These are phyloP conservation scores for Phialophora macrospora DNA, from an alignment of 2,329 filamentous ascomycete genomes.

Conservation along the genomic window DNA sequence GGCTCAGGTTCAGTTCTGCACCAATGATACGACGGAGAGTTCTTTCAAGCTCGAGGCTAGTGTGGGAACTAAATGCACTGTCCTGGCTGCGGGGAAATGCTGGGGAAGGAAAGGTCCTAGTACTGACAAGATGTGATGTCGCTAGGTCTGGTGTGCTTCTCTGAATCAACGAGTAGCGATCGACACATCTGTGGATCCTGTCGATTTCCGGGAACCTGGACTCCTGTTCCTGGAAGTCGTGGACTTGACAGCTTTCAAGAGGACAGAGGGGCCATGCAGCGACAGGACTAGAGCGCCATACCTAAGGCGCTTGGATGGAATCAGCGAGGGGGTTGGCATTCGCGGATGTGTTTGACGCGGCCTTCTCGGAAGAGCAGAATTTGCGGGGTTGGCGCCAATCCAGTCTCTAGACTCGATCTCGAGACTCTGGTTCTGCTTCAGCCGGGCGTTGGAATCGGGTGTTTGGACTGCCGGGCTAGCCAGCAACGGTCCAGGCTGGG, in stretches of 20 bases:
- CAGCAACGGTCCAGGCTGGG: background rate
- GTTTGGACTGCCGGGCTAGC: background rate
- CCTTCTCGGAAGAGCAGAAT: slow-evolving; percentile 32
- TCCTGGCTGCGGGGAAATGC: slow-evolving; percentile 34
- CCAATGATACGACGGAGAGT: slow-evolving; percentile 23
- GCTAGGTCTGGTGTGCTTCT: background rate
- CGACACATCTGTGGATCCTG: background rate
- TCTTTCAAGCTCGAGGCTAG: slow-evolving; percentile 30
- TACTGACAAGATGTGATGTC: slow-evolving; percentile 11
- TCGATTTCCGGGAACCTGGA: background rate
- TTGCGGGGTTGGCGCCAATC: slow-evolving; percentile 34
- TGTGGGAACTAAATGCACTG: slow-evolving; percentile 21
- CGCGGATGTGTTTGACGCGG: slow-evolving; percentile 3
- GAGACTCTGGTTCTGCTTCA: slow-evolving; percentile 12
- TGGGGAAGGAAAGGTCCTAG: slow-evolving; percentile 30
- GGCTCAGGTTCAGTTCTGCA: slow-evolving; percentile 7
- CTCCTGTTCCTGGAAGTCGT: background rate
- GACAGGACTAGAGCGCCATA: background rate
- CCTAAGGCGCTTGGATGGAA: background rate
- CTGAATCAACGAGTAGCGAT: slow-evolving; percentile 6
- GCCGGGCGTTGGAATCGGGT: background rate
- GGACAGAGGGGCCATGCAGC: background rate
- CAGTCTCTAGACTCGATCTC: slow-evolving; percentile 27
- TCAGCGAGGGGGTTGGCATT: slow-evolving; percentile 2
- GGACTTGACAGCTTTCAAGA: background rate